Evolutionary conservation across 1,284 basidiomycete species (phyloP).

Genomic region (Caloboletus firmus): DNA sequence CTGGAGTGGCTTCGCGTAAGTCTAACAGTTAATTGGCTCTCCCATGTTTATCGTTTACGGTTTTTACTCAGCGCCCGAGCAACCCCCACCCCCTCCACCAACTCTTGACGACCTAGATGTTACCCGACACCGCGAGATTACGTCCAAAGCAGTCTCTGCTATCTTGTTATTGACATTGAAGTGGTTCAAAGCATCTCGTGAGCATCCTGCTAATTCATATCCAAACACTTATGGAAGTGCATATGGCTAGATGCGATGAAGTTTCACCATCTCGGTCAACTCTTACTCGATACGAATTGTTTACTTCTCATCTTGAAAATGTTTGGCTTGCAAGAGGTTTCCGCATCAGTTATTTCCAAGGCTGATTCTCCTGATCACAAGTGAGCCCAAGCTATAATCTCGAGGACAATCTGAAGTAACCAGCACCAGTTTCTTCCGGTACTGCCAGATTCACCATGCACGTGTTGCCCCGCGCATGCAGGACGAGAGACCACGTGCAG

Average conservation of each 20-base stretch:
- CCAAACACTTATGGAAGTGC: slow-evolving; percentile 4
- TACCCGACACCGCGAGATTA: slow-evolving; percentile 94
- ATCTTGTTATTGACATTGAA: slow-evolving; percentile 89
- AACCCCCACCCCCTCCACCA: slow-evolving; percentile 65
- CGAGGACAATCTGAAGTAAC: slow-evolving; percentile 12
- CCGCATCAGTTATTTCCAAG: slow-evolving; percentile 79
- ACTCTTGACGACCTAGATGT: slow-evolving; percentile 96
- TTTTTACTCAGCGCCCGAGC: slow-evolving; percentile 52
- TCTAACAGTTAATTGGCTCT: slow-evolving; percentile 8
- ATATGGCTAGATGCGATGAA: slow-evolving; percentile 85
- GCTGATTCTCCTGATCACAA: slow-evolving; percentile 88
- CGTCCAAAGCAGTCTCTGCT: slow-evolving; percentile 94
- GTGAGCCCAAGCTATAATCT: slow-evolving; percentile 40
- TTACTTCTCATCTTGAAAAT: slow-evolving; percentile 94
- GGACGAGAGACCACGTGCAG: slow-evolving; percentile 58
- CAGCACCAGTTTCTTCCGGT: slow-evolving; percentile 85
- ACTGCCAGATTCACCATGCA: slow-evolving; percentile 78
- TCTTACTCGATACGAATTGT: slow-evolving; percentile 95
- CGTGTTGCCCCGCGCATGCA: slow-evolving; percentile 56
- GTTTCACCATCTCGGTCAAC: slow-evolving; percentile 94
- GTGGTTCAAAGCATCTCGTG: slow-evolving; percentile 98
- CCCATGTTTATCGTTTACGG: slow-evolving; percentile 3
- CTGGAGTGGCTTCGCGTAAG: slow-evolving; percentile 69
- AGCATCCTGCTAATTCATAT: slow-evolving; percentile 34
- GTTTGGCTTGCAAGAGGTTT: slow-evolving; percentile 94